Conservation (phyloP, 1,284 basidiomycete species). For the Marasmius oreades region DNA sequence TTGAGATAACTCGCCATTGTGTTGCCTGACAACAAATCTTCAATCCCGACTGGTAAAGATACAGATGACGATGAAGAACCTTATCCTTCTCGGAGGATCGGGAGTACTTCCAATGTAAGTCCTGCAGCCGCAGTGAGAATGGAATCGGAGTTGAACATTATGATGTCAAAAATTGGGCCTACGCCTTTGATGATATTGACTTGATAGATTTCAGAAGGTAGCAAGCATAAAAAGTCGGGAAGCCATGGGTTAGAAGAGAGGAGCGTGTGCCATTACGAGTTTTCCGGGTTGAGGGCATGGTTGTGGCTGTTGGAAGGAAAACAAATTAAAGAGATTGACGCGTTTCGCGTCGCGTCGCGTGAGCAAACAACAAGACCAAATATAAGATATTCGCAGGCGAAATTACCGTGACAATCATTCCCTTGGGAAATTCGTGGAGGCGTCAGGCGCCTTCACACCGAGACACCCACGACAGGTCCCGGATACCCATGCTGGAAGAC, state of each 20-base stretch:
- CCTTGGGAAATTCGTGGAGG: too few species aligned
- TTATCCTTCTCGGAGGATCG: slow-evolving; percentile 70
- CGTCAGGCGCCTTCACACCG: too few species aligned
- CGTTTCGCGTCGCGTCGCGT: neutral
- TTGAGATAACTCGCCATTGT: slow-evolving; percentile 78
- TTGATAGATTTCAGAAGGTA: slow-evolving; percentile 77
- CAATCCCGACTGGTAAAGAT: neutral
- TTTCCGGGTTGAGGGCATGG: neutral
- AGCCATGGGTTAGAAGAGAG: slow-evolving; percentile 49
- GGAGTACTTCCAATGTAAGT: slow-evolving; percentile 85
- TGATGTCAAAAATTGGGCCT: slow-evolving; percentile 24
- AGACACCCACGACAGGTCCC: too few species aligned
- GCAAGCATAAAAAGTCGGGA: slow-evolving; percentile 85
- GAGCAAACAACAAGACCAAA: too few species aligned
- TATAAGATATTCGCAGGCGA: too few species aligned
- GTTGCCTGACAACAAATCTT: slow-evolving; percentile 49
- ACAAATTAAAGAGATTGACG: neutral
- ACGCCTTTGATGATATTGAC: slow-evolving; percentile 56
- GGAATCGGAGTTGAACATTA: neutral
- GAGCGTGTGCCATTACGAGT: slow-evolving; percentile 27
- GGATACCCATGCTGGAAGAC: too few species aligned
- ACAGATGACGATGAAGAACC: slow-evolving; percentile 28
- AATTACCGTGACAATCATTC: too few species aligned
- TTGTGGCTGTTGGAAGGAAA: neutral
- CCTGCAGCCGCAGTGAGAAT: slow-evolving; percentile 26